phyloP scores from a whole-genome alignment of 768 basidiomycete genomes.

The Cystobasidium ongulense region DNA sequence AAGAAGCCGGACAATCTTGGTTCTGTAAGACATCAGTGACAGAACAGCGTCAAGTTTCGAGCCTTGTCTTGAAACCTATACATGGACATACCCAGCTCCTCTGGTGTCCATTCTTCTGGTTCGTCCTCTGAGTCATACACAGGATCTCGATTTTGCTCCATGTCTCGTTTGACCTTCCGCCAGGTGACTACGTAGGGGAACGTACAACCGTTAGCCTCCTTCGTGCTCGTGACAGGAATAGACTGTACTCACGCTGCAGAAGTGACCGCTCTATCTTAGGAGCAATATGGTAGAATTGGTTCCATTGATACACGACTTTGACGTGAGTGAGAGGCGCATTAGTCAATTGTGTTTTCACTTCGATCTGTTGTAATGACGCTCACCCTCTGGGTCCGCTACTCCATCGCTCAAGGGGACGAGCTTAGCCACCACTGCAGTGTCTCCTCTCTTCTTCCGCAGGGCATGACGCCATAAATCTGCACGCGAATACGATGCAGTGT shows the following conservation, averaged over 20 bases:
- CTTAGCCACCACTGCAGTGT: background rate
- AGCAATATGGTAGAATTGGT: background rate
- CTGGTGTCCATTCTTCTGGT: slow-evolving; percentile 8
- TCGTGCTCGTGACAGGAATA: background rate
- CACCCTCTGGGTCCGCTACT: background rate
- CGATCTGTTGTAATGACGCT: background rate
- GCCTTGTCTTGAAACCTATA: no score
- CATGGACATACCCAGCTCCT: slow-evolving; percentile 12
- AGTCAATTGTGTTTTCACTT: background rate
- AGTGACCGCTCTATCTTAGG: background rate
- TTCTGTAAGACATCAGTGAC: background rate
- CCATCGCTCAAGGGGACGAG: background rate
- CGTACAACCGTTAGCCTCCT: background rate
- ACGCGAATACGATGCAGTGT: background rate
- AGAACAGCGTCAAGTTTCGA: background rate
- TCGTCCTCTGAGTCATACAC: slow-evolving; percentile 40
- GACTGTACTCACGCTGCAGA: background rate
- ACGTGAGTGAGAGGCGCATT: background rate
- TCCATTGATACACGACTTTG: background rate
- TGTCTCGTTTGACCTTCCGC: slow-evolving; percentile 36
- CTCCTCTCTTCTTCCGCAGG: background rate
- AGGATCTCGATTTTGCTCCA: slow-evolving; percentile 35
- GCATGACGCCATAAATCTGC: background rate
- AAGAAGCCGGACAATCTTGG: slow-evolving; percentile 1
- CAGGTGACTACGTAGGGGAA: slow-evolving; percentile 25